phyloP scores from a whole-genome alignment of 306 rosid species.

The Rosa lucieae region DNA sequence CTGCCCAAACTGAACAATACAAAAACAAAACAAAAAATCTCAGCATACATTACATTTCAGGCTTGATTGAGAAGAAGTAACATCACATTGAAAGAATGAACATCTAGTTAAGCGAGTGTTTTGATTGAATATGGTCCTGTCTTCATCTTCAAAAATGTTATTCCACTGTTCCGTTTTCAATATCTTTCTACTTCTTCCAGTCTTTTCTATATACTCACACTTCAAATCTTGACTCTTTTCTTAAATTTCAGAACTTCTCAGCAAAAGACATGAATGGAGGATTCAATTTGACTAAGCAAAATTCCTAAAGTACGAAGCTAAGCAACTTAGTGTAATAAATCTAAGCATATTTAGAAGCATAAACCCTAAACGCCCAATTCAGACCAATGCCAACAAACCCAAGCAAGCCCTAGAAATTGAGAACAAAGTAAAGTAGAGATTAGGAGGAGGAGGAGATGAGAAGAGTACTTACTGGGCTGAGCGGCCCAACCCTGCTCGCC shows the following conservation, averaged over 20 bases:
- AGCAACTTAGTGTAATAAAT: neutral
- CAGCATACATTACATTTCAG: neutral
- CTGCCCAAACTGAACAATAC: slow-evolving; percentile 86
- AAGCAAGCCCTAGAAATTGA: neutral
- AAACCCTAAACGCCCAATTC: neutral
- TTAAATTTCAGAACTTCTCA: neutral
- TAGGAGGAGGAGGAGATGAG: neutral
- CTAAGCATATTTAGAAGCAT: neutral
- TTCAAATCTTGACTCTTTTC: neutral
- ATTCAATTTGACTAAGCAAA: neutral
- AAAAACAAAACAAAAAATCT: neutral
- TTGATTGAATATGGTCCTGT: neutral
- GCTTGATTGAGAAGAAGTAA: neutral
- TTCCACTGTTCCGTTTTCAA: too few relatives aligned
- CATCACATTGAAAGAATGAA: neutral
- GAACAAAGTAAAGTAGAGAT: neutral
- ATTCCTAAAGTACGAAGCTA: neutral
- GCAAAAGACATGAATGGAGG: neutral
- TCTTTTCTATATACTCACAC: too few relatives aligned
- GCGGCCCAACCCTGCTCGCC: slow-evolving; percentile 99
- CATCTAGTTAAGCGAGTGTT: neutral
- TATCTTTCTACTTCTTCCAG: neutral
- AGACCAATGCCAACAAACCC: neutral
- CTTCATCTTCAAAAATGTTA: neutral
- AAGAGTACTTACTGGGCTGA: slow-evolving; percentile 63